Evolutionary conservation across 352 stramenopile genomes (phyloP).

Genomic region (Phytophthora pluvialis): DNA sequence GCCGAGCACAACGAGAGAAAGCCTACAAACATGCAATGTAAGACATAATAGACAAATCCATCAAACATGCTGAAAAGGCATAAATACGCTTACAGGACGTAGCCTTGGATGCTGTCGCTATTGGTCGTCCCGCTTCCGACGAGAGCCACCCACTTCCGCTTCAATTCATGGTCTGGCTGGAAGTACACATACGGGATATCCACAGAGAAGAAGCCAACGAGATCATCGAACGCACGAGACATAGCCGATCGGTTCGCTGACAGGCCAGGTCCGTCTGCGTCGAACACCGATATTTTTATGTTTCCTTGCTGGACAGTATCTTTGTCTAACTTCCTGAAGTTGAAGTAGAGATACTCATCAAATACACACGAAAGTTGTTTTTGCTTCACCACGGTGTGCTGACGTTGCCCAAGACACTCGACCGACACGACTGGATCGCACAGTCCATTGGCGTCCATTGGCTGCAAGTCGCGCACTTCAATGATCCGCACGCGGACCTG

Average conservation of each 20-base stretch:
- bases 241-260: constrained; percentile 38
- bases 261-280: constrained; percentile 62
- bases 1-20: constrained; percentile 88
- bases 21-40: constrained; percentile 37
- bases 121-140: constrained; percentile 75
- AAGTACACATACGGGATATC: constrained; percentile 90
- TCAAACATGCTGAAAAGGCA: neutral
- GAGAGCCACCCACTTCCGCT: constrained; percentile 91
- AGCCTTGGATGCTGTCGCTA: constrained; percentile 90
- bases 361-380: constrained; percentile 89
- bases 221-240: constrained; percentile 60
- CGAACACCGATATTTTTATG: constrained; percentile 87
- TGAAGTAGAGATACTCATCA: constrained; percentile 92
- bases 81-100: constrained; percentile 65
- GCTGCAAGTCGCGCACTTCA: constrained; percentile 90
- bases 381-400: constrained; percentile 84
- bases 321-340: constrained; percentile 83
- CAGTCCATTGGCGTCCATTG: constrained; percentile 85
- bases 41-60: constrained; percentile 1
- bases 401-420: constrained; percentile 80
- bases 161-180: constrained; percentile 84
- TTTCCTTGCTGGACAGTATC: constrained; percentile 72
- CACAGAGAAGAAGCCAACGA: constrained; percentile 88
- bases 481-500: constrained; percentile 89
- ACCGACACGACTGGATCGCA: constrained; percentile 90